These are phyloP conservation scores for Sporisorium reilianum DNA, from an alignment of 1,284 basidiomycete species.

Conservation along the genomic window DNA sequence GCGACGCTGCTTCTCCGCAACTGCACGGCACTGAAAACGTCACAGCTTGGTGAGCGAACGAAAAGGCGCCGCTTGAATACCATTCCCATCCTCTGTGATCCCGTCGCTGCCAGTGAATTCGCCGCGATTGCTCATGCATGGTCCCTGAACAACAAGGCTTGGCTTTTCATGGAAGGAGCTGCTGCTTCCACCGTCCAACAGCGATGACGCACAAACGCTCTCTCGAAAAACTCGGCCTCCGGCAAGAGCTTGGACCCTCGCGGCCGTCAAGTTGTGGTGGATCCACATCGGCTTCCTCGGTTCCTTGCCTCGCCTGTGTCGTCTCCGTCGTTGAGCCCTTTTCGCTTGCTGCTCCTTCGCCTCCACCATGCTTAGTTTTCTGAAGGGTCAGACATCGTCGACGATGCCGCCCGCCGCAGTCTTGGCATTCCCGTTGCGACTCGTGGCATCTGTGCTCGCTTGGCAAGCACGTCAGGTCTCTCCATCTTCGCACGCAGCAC, in stretches of 20 bases:
- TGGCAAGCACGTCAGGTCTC: conserved; percentile 1
- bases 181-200: neutral
- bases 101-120: no score
- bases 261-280: neutral
- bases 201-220: conserved; percentile 22
- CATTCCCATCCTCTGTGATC: neutral
- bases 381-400: neutral
- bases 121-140: neutral
- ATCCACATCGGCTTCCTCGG: neutral
- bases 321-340: neutral
- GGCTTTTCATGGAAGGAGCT: conserved; percentile 10
- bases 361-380: neutral
- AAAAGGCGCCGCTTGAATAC: conserved; percentile 1
- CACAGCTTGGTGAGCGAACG: no score
- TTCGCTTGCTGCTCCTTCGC: neutral
- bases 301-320: neutral
- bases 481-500: neutral
- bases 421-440: conserved; percentile 32
- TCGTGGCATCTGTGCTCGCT: conserved; percentile 11
- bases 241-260: conserved; percentile 11
- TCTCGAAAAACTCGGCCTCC: conserved; percentile 8
- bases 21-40: no score
- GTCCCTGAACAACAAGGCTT: conserved; percentile 16
- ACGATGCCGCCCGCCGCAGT: conserved; percentile 29
- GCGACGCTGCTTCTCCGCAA: neutral